Evolutionary conservation across 2,329 filamentous ascomycete genomes (phyloP), one percentile per base, ranked within the genome.

Genomic region (Alternaria angustiovoidea): DNA sequence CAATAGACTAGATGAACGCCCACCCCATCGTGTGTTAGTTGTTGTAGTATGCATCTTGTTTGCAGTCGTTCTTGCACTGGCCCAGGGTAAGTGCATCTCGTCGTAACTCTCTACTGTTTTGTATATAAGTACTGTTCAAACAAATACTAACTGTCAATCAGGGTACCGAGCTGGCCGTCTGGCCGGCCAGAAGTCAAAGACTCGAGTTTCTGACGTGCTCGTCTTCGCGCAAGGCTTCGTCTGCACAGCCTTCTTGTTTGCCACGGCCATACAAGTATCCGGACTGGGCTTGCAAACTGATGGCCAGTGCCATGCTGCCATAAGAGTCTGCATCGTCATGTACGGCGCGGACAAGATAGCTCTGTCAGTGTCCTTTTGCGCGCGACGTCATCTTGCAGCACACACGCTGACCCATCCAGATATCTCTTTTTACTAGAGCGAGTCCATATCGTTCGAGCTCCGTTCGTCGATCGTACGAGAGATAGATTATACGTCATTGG

Each of bases 341-440:
- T 80, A 79, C 55, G 62, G 72, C 26, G 59, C 48, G 11, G 69
- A 69, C 38, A 80, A 80, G 52, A 60, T 75, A 2, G 20, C 67
- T 16, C 59, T 78, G 60, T 72, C 48, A 59, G 67, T 59, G 16
- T 38, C n/a, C 24, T 24, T 22, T 9, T 34, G 14, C 8, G 20
- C 30, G 4, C 18, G 46, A 20, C 20, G 46, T 16, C 32, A 12
- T 24, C 12, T 20, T 14, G 8, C 6, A 18, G 7, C 12, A 9
- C 34, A 51, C 16, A 48, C 24, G 11, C 43, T 64, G 20, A 64
- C 20, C 24, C 12, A 18, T 58, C 4, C 36, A 68, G 74, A 42
- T 78, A 79, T 54, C 57, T 79, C 6, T 80, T 79, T 58, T 64
- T 81, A 4, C 69, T 80, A 18, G 79, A 81, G 61, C 72, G 79